A percentile compares a stretch with the other conserved stretches of the same genome.
Conservation (phyloP, 306 rosid species). For the Prunus kanzakura region DNA sequence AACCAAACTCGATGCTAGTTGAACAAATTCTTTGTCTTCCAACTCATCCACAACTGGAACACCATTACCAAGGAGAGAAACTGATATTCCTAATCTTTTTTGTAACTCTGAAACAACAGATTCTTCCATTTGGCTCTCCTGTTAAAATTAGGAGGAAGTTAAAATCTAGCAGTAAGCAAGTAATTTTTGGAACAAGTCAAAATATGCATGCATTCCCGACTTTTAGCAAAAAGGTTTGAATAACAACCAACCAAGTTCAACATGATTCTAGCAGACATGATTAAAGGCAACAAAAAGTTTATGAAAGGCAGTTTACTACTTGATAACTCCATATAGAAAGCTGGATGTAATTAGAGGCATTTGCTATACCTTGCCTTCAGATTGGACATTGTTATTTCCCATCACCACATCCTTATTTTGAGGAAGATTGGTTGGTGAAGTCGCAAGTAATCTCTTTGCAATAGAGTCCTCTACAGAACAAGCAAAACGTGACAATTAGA, state of each 20-base stretch:
- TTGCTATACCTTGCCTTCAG: slow-evolving; percentile 51
- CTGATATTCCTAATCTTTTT: slow-evolving; percentile 60
- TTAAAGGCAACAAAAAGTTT: neutral
- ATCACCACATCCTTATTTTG: slow-evolving; percentile 48
- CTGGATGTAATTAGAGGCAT: slow-evolving; percentile 7
- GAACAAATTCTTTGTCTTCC: slow-evolving; percentile 73
- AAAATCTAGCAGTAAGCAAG: neutral
- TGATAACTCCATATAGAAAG: neutral
- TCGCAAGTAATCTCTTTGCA: slow-evolving; percentile 58
- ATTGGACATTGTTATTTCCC: slow-evolving; percentile 43
- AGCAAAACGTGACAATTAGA: neutral
- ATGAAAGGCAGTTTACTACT: neutral
- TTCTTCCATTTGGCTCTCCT: slow-evolving; percentile 57
- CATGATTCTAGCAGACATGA: neutral
- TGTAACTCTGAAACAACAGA: slow-evolving; percentile 66
- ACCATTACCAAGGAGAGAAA: slow-evolving; percentile 49
- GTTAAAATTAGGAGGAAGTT: slow-evolving; percentile 3
- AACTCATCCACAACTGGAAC: slow-evolving; percentile 57
- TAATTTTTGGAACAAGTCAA: neutral
- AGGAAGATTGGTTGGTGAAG: slow-evolving; percentile 55
- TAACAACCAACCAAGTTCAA: neutral
- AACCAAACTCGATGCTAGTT: slow-evolving; percentile 53
- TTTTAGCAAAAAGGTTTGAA: neutral
- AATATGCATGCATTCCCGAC: neutral
- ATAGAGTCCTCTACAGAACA: slow-evolving; percentile 70